Conservation (phyloP, 2,329 filamentous ascomycete genomes). For the Blastomyces percursus region DNA sequence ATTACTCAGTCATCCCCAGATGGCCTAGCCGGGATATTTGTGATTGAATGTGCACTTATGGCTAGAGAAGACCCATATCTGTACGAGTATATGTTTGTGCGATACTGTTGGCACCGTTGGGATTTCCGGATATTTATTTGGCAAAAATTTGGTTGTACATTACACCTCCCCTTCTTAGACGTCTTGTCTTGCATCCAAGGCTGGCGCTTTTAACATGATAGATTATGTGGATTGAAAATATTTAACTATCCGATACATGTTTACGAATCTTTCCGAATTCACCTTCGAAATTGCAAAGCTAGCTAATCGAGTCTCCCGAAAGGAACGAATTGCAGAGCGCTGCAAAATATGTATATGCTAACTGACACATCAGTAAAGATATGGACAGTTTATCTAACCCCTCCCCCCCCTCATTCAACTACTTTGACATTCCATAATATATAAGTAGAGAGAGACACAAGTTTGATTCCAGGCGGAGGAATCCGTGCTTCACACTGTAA, state of each 20-base stretch:
- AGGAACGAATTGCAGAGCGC: neutral
- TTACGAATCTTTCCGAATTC: neutral
- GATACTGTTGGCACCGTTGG: neutral
- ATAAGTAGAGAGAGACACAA: neutral
- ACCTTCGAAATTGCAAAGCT: neutral
- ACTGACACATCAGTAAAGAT: neutral
- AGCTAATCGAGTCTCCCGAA: neutral
- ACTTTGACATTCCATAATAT: neutral
- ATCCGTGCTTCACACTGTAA: neutral
- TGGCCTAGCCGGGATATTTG: neutral
- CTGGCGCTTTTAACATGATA: slow-evolving; percentile 4
- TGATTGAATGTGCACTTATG: neutral
- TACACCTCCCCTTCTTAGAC: neutral
- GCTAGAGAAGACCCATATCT: neutral
- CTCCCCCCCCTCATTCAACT: neutral
- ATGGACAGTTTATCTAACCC: neutral
- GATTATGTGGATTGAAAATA: slow-evolving; percentile 1
- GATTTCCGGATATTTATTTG: neutral
- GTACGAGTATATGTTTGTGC: neutral
- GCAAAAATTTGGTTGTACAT: neutral
- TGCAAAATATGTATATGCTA: neutral
- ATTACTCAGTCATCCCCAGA: neutral
- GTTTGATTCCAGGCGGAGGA: neutral
- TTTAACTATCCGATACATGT: neutral
- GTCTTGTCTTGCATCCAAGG: neutral